phyloP scores from a whole-genome alignment of 2,329 filamentous ascomycete genomes.

The Scortechinia acanthostroma region DNA sequence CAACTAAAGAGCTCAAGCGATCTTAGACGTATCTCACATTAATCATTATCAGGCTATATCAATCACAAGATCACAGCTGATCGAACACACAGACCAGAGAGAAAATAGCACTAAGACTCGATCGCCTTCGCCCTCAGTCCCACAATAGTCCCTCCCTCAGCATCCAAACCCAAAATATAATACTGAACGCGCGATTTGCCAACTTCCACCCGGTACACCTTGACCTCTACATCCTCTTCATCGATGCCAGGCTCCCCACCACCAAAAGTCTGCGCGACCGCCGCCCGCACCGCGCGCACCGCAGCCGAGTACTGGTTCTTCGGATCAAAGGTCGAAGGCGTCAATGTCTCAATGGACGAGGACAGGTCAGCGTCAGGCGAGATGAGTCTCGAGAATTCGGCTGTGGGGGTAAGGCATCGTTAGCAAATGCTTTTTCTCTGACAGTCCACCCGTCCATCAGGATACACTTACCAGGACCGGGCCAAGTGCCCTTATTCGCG shows the following conservation, averaged over 20 bases:
- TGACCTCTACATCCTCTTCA: not conserved
- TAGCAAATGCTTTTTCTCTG: not conserved
- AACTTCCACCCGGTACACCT: not conserved
- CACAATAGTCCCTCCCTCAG: not conserved
- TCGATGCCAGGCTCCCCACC: too few relatives aligned
- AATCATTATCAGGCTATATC: not conserved
- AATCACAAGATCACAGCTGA: too few relatives aligned
- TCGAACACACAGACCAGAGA: too few relatives aligned
- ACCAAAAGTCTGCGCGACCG: not conserved
- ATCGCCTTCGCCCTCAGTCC: not conserved
- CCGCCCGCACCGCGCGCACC: not conserved
- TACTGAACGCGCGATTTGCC: not conserved
- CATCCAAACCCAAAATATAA: not conserved
- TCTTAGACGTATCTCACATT: too few relatives aligned
- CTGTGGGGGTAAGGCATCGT: too few relatives aligned
- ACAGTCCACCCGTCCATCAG: too few relatives aligned
- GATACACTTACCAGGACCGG: not conserved
- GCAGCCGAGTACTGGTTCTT: not conserved
- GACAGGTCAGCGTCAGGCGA: not conserved
- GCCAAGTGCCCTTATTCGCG: conserved; percentile 25
- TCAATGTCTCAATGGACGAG: not conserved
- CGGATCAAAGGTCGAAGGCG: not conserved
- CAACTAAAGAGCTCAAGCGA: too few relatives aligned
- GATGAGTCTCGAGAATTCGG: not conserved
- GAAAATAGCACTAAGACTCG: not conserved